Conservation (phyloP, 768 basidiomycete genomes). For the Leccinum sublutescens region DNA sequence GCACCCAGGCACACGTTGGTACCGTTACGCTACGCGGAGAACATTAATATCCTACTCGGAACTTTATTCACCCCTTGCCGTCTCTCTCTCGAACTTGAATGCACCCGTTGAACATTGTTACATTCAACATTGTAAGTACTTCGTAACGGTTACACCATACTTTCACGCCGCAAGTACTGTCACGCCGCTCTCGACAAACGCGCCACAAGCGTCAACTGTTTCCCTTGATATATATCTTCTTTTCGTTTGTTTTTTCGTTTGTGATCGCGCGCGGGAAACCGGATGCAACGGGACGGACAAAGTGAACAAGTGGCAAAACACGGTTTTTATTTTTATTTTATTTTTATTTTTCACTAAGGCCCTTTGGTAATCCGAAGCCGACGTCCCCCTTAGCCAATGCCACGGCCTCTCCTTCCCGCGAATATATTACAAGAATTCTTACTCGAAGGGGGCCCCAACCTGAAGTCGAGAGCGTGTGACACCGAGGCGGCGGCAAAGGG, state of each 20-base stretch:
- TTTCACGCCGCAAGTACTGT: not conserved
- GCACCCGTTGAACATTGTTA: too few species aligned
- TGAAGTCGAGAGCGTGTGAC: not conserved
- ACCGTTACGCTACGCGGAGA: constrained; percentile 14
- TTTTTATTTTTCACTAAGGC: not conserved
- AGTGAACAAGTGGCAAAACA: constrained; percentile 4
- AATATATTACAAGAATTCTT: constrained; percentile 9
- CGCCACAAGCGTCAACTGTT: not conserved
- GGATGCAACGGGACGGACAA: constrained; percentile 1
- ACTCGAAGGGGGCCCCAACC: constrained; percentile 6
- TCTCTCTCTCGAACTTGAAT: not conserved
- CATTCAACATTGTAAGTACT: too few species aligned
- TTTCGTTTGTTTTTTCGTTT: not conserved
- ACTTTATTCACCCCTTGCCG: constrained; percentile 13
- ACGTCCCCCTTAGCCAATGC: not conserved
- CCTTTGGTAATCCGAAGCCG: not conserved
- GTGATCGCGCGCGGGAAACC: not conserved
- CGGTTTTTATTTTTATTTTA: not conserved
- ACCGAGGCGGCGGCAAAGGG: not conserved
- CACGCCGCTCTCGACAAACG: not conserved
- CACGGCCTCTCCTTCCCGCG: constrained; percentile 15
- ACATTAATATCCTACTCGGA: constrained; percentile 7
- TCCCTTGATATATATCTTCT: not conserved
- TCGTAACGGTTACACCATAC: not conserved
- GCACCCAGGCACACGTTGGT: constrained; percentile 9